Conservation (phyloP, 768 basidiomycete species). For the Postia placenta region DNA sequence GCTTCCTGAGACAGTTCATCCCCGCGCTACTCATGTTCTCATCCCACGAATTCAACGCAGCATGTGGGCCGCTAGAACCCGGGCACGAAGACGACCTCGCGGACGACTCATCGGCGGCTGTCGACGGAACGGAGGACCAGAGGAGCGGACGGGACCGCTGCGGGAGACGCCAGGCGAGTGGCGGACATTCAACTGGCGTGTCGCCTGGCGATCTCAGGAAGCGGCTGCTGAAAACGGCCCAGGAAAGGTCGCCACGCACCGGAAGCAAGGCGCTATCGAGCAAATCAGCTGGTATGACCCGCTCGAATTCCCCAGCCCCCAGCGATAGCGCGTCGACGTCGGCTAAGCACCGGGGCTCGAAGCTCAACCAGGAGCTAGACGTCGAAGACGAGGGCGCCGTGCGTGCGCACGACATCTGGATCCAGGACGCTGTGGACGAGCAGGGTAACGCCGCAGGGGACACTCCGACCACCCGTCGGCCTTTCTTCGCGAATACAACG, state of each 20-base stretch:
- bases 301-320: constrained; percentile 30
- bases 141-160: constrained; percentile 21
- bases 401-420: constrained; percentile 50
- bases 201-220: constrained; percentile 68
- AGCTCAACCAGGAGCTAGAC: constrained; percentile 6
- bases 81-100: constrained; percentile 29
- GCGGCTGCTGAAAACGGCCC: constrained; percentile 71
- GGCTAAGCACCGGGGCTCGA: neutral
- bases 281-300: constrained; percentile 21
- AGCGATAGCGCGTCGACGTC: constrained; percentile 8
- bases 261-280: constrained; percentile 12
- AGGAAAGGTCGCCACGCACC: constrained; percentile 41
- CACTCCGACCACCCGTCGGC: constrained; percentile 30
- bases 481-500: constrained; percentile 89
- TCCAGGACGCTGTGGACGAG: constrained; percentile 34
- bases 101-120: constrained; percentile 18
- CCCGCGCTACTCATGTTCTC: constrained; percentile 74
- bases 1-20: constrained; percentile 78
- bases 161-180: constrained; percentile 10
- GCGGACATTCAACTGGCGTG: constrained; percentile 31
- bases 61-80: constrained; percentile 51
- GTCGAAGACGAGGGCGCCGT: constrained; percentile 12
- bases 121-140: constrained; percentile 17
- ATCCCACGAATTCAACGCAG: constrained; percentile 59
- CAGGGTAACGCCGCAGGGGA: constrained; percentile 16